phyloP scores from a whole-genome alignment of 83 land plant genomes.

The Picea abies region DNA sequence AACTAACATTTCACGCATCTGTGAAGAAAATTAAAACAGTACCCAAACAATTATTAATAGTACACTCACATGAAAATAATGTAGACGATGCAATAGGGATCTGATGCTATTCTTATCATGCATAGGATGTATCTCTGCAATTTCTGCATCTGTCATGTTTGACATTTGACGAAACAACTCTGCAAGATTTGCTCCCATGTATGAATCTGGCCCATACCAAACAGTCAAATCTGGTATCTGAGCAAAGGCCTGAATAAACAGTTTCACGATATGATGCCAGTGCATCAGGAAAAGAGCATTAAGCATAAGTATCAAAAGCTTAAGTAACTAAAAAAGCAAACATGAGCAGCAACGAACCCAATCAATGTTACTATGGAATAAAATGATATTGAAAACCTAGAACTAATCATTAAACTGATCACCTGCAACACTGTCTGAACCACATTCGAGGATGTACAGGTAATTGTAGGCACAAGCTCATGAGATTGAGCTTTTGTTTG shows the following conservation, averaged over 20 bases:
- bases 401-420: no score
- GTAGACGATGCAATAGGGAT: slow-evolving; percentile 78
- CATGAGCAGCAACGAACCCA: neutral
- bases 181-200: slow-evolving; percentile 98
- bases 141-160: slow-evolving; percentile 82
- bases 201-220: slow-evolving; percentile 97
- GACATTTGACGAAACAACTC: slow-evolving; percentile 86
- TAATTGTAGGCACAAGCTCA: slow-evolving; percentile 94
- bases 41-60: neutral
- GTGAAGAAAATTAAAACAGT: neutral
- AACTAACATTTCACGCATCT: neutral
- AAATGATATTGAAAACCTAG: no score
- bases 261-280: neutral
- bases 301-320: neutral
- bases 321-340: neutral
- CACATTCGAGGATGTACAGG: slow-evolving; percentile 98
- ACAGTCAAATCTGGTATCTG: slow-evolving; percentile 79
- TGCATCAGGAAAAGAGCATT: slow-evolving; percentile 1
- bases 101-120: slow-evolving; percentile 70
- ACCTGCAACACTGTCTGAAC: slow-evolving; percentile 97
- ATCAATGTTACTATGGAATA: neutral
- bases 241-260: slow-evolving; percentile 82
- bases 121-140: slow-evolving; percentile 78
- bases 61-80: slow-evolving; percentile 65
- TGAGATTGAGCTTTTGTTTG: slow-evolving; percentile 95